These are phyloP conservation scores for Desmodesmus armatus DNA, from an alignment of 139 green algal species.

Conservation along the genomic window DNA sequence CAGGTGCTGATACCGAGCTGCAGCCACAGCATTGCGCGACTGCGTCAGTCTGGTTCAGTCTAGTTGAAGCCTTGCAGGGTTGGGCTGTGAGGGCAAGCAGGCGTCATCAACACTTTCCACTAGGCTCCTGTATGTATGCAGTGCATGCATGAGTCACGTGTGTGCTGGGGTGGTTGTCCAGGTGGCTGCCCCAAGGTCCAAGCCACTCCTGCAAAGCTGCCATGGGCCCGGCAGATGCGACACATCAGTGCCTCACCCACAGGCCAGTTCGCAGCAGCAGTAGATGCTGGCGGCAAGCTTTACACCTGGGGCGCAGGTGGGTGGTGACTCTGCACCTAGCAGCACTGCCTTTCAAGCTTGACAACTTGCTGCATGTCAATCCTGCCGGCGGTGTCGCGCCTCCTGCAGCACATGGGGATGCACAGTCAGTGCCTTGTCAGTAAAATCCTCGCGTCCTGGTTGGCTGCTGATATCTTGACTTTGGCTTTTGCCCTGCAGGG, in stretches of 20 bases:
- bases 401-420: background rate
- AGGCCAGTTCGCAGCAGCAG: conserved; percentile 27
- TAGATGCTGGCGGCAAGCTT: conserved; percentile 1
- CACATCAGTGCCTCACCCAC: background rate
- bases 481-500: too few species aligned
- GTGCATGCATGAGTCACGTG: too few species aligned
- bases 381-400: background rate
- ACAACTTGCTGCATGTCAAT: background rate
- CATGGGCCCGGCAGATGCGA: conserved; percentile 10
- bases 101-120: too few species aligned
- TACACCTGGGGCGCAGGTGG: conserved; percentile 44
- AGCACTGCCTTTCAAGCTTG: too few species aligned
- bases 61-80: too few species aligned
- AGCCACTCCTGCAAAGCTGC: conserved; percentile 26
- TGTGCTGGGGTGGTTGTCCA: background rate
- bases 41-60: too few species aligned
- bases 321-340: background rate
- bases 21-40: too few species aligned
- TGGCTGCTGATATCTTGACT: background rate
- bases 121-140: too few species aligned
- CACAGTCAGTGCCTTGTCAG: background rate
- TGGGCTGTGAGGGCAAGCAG: too few species aligned
- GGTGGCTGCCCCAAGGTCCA: conserved; percentile 18
- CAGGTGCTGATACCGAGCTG: too few species aligned
- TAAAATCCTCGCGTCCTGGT: background rate